These are phyloP conservation scores for Chrysoporthe deuterocubensis DNA, from an alignment of 2,329 filamentous ascomycete genomes.

Conservation along the genomic window DNA sequence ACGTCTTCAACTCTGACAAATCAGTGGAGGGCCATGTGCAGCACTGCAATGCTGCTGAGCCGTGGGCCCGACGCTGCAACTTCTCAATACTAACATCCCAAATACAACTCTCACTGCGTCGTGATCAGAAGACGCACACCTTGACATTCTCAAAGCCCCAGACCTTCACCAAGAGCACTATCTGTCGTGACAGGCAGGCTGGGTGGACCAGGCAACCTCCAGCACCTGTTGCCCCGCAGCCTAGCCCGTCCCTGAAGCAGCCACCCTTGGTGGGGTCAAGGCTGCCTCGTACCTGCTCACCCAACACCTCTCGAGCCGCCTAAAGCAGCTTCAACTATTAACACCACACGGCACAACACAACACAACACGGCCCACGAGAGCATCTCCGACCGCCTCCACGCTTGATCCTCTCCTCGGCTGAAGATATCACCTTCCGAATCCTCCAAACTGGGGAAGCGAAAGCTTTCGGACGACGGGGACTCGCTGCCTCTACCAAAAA, in stretches of 20 bases:
- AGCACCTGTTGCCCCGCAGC: slow-evolving; percentile 13
- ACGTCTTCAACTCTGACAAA: slow-evolving; percentile 13
- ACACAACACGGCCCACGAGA: not conserved
- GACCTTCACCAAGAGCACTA: not conserved
- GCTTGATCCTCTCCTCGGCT: not conserved
- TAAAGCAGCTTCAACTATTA: not conserved
- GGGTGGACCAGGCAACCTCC: not conserved
- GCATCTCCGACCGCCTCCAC: no score
- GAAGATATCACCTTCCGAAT: slow-evolving; percentile 21
- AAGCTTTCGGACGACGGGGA: slow-evolving; percentile 65
- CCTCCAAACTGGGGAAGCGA: slow-evolving; percentile 68
- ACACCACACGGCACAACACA: not conserved
- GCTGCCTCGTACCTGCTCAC: slow-evolving; percentile 13
- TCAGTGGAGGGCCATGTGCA: not conserved
- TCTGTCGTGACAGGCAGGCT: not conserved
- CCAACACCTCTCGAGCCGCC: not conserved
- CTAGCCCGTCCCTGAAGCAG: not conserved
- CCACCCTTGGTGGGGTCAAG: slow-evolving; percentile 25
- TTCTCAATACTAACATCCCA: not conserved
- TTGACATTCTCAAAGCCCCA: no score
- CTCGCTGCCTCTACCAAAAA: slow-evolving; percentile 59
- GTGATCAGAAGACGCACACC: not conserved
- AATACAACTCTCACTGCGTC: not conserved
- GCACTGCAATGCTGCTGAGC: not conserved
- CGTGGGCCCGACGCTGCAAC: not conserved